Evolutionary conservation across 2,329 filamentous ascomycete genomes (phyloP).

Genomic region (Claviceps citrina): DNA sequence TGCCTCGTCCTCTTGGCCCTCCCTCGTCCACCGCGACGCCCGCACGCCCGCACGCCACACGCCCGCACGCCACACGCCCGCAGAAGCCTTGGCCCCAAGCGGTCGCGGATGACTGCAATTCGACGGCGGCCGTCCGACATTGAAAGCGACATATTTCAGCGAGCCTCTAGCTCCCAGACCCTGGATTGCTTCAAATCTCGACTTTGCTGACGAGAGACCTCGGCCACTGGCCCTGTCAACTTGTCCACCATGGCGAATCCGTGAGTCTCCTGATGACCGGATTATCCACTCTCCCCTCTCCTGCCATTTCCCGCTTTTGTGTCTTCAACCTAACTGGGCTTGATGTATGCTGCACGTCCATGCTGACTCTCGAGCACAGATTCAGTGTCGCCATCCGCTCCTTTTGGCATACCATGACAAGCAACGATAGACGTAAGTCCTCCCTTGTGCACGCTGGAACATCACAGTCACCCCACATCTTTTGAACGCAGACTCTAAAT

Average conservation of each 20-base stretch:
- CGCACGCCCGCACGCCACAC: no score
- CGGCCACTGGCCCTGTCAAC: constrained; percentile 2
- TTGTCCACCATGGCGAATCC: constrained; percentile 10
- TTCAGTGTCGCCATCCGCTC: constrained; percentile 63
- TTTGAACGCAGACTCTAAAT: background rate
- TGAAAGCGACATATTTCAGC: background rate
- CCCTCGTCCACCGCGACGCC: background rate
- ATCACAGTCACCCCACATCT: background rate
- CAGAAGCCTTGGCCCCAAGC: background rate
- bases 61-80: no score
- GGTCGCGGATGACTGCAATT: background rate
- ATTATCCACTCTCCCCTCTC: background rate
- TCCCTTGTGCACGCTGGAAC: background rate
- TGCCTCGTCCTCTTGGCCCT: background rate
- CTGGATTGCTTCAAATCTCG: background rate
- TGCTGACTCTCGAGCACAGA: constrained; percentile 22
- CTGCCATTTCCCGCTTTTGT: background rate
- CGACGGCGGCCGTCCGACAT: background rate
- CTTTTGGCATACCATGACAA: constrained; percentile 88
- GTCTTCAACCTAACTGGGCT: background rate
- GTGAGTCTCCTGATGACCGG: constrained; percentile 6
- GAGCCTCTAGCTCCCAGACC: background rate
- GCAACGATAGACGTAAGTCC: constrained; percentile 50
- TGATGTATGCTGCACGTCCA: background rate
- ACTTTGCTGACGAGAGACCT: background rate